These are phyloP conservation scores for Globisporangium carolinianum DNA, from an alignment of 352 stramenopile species.

Conservation along the genomic window DNA sequence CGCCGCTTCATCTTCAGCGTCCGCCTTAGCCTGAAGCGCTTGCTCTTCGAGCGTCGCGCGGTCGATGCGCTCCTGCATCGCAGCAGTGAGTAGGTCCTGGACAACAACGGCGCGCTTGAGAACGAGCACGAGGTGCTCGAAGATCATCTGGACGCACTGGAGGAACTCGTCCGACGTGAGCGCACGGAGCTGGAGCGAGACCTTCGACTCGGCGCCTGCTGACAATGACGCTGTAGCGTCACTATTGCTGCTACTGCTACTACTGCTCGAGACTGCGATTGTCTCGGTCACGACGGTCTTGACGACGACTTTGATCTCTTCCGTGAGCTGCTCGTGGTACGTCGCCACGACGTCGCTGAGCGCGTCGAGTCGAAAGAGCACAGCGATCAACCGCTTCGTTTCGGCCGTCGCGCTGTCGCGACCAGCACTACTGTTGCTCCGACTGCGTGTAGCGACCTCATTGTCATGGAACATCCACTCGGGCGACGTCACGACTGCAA, in stretches of 20 bases:
- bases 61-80: constrained; percentile 71
- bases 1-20: neutral
- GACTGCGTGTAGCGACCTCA: constrained; percentile 15
- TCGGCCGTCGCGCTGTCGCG: constrained; percentile 31
- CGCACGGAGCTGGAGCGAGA: constrained; percentile 72
- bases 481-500: constrained; percentile 68
- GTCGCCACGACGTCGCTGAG: constrained; percentile 62
- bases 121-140: constrained; percentile 81
- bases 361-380: constrained; percentile 71
- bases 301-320: constrained; percentile 84
- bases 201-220: constrained; percentile 56
- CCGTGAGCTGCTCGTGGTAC: constrained; percentile 76
- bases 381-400: constrained; percentile 49
- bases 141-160: constrained; percentile 86
- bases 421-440: constrained; percentile 15
- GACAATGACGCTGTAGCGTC: constrained; percentile 6
- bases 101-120: constrained; percentile 76
- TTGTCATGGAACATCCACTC: constrained; percentile 80
- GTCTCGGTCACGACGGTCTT: constrained; percentile 88
- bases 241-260: constrained; percentile 27
- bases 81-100: constrained; percentile 57
- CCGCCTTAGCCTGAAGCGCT: constrained; percentile 8
- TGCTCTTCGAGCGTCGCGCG: constrained; percentile 31
- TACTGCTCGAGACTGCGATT: constrained; percentile 55
- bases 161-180: constrained; percentile 82